phyloP scores from a whole-genome alignment of 345 rosid species.

The Eucalyptus polyanthemos region DNA sequence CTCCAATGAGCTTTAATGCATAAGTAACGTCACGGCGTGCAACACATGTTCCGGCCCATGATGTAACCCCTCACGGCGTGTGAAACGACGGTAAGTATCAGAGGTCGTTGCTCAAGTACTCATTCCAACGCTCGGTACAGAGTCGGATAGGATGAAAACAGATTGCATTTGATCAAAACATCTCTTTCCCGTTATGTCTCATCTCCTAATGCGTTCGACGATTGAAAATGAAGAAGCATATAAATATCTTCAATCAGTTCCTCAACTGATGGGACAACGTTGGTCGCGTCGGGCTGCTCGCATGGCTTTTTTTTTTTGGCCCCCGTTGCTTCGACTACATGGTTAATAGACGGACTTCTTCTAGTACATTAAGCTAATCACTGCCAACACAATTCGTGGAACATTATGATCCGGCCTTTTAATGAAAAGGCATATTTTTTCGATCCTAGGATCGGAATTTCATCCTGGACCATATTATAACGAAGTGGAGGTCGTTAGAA shows the following conservation, averaged over 20 bases:
- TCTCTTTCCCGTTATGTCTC: neutral
- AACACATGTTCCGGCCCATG: neutral
- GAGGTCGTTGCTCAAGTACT: neutral
- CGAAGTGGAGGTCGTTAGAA: neutral
- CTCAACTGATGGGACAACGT: neutral
- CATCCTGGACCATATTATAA: neutral
- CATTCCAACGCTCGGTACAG: neutral
- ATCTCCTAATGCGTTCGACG: neutral
- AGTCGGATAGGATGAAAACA: neutral
- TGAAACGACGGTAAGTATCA: too few species aligned
- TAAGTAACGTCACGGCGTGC: neutral
- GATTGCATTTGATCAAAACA: neutral
- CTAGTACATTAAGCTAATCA: neutral
- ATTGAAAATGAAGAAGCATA: neutral
- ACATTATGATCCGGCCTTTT: neutral
- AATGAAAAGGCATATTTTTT: neutral
- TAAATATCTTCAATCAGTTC: neutral
- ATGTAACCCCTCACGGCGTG: neutral
- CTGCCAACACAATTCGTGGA: neutral
- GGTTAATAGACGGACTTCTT: neutral
- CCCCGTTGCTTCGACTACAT: neutral
- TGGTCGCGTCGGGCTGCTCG: neutral
- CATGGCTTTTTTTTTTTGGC: neutral
- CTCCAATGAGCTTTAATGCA: neutral
- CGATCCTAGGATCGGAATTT: neutral